Conservation (phyloP, 1,284 basidiomycete genomes). For the Apiotrichum akiyoshidainum region DNA sequence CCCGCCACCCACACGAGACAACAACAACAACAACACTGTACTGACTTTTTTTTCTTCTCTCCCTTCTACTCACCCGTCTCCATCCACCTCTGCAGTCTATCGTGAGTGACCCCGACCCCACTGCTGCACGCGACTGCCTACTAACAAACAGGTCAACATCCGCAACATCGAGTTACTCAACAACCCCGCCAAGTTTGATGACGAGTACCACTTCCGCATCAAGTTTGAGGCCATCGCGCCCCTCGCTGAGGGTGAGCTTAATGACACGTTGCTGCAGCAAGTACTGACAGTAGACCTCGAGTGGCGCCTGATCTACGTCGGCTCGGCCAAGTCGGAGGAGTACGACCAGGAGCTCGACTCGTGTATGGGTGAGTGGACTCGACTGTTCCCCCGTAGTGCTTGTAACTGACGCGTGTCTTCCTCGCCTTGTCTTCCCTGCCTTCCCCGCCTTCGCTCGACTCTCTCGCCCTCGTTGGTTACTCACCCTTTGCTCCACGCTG, state of each 20-base stretch:
- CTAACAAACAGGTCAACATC: slow-evolving; percentile 49
- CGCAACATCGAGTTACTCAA: slow-evolving; percentile 69
- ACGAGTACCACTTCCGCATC: slow-evolving; percentile 89
- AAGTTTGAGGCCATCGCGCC: slow-evolving; percentile 97
- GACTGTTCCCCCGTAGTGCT: not conserved
- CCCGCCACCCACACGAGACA: not conserved
- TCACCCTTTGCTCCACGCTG: not conserved
- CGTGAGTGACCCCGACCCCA: slow-evolving; percentile 22
- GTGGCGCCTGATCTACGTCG: slow-evolving; percentile 96
- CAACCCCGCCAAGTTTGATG: slow-evolving; percentile 87
- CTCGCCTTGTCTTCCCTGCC: not conserved
- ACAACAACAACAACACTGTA: not conserved
- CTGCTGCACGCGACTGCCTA: not conserved
- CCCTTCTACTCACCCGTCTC: not conserved
- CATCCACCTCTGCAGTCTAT: slow-evolving; percentile 33
- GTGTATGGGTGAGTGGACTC: slow-evolving; percentile 62
- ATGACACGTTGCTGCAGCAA: not conserved
- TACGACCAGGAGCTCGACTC: slow-evolving; percentile 95
- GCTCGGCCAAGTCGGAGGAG: slow-evolving; percentile 84
- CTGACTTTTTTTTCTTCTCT: not conserved
- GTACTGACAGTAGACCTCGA: slow-evolving; percentile 69
- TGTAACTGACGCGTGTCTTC: too few relatives aligned
- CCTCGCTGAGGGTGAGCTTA: slow-evolving; percentile 72
- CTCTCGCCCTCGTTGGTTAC: not conserved
- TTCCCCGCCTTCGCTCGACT: too few relatives aligned